phyloP scores from a whole-genome alignment of 2,329 filamentous ascomycete genomes.

The Exophiala sideris region DNA sequence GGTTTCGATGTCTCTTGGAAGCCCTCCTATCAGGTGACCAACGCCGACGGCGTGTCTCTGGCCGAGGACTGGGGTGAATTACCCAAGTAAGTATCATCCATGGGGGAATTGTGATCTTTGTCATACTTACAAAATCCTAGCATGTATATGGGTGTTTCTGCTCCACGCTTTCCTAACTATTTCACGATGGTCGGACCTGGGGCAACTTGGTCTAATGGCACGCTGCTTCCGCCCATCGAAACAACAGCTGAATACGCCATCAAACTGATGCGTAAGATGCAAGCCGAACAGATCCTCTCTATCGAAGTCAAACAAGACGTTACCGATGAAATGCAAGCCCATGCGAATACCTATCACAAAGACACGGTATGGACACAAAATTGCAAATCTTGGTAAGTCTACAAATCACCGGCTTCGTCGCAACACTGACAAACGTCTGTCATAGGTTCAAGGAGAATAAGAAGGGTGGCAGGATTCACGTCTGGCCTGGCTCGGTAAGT shows the following conservation, averaged over 20 bases:
- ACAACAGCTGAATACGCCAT: constrained; percentile 36
- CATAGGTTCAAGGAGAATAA: constrained; percentile 38
- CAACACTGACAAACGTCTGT: constrained; percentile 8
- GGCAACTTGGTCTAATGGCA: constrained; percentile 44
- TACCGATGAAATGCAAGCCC: constrained; percentile 20
- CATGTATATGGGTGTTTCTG: constrained; percentile 29
- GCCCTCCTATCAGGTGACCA: constrained; percentile 17
- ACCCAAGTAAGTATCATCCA: too few species aligned
- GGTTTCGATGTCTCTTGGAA: constrained; percentile 30
- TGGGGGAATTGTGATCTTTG: too few species aligned
- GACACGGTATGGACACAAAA: constrained; percentile 35
- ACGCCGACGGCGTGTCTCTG: too few species aligned
- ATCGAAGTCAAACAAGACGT: constrained; percentile 30
- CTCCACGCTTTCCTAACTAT: constrained; percentile 33
- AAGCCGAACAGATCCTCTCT: constrained; percentile 36
- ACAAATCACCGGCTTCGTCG: too few species aligned
- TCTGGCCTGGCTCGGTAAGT: constrained; percentile 36
- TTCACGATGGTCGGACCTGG: constrained; percentile 24
- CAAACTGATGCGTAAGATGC: constrained; percentile 35
- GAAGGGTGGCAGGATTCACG: constrained; percentile 31
- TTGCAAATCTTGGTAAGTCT: constrained; percentile 19
- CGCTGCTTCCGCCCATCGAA: constrained; percentile 38
- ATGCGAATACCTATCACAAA: constrained; percentile 37
- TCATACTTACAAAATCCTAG: constrained; percentile 14
- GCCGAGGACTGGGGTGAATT: constrained; percentile 27